These are phyloP conservation scores for Musa beccarii DNA, from an alignment of 176 grass and related monocot genomes.

Conservation along the genomic window DNA sequence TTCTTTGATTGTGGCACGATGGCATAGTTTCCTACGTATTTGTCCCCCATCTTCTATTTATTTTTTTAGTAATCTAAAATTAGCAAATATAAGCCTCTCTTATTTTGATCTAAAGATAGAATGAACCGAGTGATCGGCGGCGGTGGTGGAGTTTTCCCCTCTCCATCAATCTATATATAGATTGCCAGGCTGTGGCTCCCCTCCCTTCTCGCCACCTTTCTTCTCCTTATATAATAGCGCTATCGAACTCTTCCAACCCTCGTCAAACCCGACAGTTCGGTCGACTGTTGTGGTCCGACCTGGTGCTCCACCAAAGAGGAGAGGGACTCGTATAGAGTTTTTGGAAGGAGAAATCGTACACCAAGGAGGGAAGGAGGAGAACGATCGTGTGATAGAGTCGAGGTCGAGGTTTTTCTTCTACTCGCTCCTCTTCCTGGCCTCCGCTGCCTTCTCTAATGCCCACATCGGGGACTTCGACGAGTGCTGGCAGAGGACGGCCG, in stretches of 20 bases:
- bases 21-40: too few relatives aligned
- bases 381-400: neutral
- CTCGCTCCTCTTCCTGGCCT: constrained; percentile 31
- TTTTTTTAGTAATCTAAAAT: too few relatives aligned
- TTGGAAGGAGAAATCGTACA: neutral
- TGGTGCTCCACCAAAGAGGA: neutral
- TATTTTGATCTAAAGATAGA: too few relatives aligned
- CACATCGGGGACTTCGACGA: constrained; percentile 31
- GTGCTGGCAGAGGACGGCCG: constrained; percentile 36
- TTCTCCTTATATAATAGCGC: constrained; percentile 23
- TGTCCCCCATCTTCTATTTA: too few relatives aligned
- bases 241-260: neutral
- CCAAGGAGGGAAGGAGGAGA: neutral
- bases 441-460: constrained; percentile 20
- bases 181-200: constrained; percentile 15
- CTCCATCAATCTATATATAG: too few relatives aligned
- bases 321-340: neutral
- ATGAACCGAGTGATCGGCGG: too few relatives aligned
- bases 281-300: constrained; percentile 3
- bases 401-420: constrained; percentile 32
- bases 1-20: too few relatives aligned
- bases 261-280: neutral
- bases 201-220: constrained; percentile 16
- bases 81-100: too few relatives aligned
- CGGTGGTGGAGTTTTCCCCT: too few relatives aligned